A percentile compares a stretch with the other conserved stretches of the same genome.
These are phyloP conservation scores for Beta vulgaris DNA, from an alignment of 148 eudicot genomes.

Conservation along the genomic window DNA sequence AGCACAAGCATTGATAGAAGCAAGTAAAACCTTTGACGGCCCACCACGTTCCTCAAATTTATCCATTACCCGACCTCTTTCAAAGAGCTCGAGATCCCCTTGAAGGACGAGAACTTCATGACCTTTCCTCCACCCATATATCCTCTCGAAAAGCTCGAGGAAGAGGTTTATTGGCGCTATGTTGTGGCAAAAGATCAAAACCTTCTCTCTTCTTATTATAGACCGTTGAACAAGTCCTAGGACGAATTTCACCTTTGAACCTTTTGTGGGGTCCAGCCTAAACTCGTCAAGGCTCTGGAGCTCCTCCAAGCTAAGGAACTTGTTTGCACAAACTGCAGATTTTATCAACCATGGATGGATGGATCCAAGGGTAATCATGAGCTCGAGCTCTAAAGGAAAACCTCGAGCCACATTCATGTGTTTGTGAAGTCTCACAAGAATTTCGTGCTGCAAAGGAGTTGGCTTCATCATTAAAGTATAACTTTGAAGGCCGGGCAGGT, in stretches of 20 bases:
- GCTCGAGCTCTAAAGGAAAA: conserved; percentile 82
- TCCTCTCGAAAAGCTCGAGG: conserved; percentile 53
- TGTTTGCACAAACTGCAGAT: conserved; percentile 69
- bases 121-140: conserved; percentile 85
- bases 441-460: conserved; percentile 69
- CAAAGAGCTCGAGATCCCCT: conserved; percentile 90
- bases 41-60: conserved; percentile 89
- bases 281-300: conserved; percentile 59
- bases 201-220: conserved; percentile 70
- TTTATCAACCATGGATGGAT: conserved; percentile 92
- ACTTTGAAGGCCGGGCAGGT: conserved; percentile 80
- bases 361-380: conserved; percentile 80
- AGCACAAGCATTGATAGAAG: conserved; percentile 87
- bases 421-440: conserved; percentile 62
- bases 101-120: conserved; percentile 78
- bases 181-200: conserved; percentile 90
- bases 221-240: conserved; percentile 77
- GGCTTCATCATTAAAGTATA: conserved; percentile 95
- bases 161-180: conserved; percentile 89
- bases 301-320: conserved; percentile 57
- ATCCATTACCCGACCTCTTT: conserved; percentile 88
- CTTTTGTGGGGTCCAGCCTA: conserved; percentile 69
- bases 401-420: conserved; percentile 66
- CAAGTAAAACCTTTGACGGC: conserved; percentile 75
- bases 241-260: conserved; percentile 85